Evolutionary conservation across 352 stramenopile genomes (phyloP).

Genomic region (Phytophthora pini): DNA sequence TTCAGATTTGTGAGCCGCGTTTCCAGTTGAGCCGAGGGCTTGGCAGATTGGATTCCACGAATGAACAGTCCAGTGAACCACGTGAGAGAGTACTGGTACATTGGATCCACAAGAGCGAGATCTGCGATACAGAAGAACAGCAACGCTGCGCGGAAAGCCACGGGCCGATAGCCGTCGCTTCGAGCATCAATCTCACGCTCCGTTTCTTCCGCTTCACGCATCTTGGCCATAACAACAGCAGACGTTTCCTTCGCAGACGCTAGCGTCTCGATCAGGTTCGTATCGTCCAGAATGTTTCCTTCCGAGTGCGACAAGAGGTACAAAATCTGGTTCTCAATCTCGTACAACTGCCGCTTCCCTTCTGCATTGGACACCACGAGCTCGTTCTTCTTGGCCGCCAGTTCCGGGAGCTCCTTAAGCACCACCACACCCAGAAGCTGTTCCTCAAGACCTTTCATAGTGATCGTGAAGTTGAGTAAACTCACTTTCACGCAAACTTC

Average conservation of each 20-base stretch:
- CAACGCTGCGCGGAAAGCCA: conserved; percentile 88
- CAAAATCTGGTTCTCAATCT: conserved; percentile 94
- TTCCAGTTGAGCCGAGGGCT: conserved; percentile 66
- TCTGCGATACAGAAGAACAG: conserved; percentile 94
- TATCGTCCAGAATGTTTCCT: conserved; percentile 94
- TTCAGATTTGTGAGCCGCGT: conserved; percentile 89
- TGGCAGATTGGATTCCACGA: conserved; percentile 85
- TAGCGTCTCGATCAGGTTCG: conserved; percentile 92
- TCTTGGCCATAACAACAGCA: conserved; percentile 86
- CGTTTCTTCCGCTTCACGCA: conserved; percentile 91
- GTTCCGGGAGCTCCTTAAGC: conserved; percentile 89
- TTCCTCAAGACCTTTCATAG: conserved; percentile 91
- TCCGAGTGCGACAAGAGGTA: conserved; percentile 92
- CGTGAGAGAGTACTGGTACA: conserved; percentile 94
- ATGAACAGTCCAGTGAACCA: conserved; percentile 95
- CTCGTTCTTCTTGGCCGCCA: conserved; percentile 92
- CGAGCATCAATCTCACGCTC: conserved; percentile 90
- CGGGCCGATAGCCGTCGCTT: conserved; percentile 88
- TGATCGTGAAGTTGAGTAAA: conserved; percentile 94
- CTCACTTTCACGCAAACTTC: conserved; percentile 94
- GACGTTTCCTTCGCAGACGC: conserved; percentile 85
- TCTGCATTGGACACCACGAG: conserved; percentile 90
- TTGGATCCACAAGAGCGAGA: conserved; percentile 87
- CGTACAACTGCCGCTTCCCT: conserved; percentile 89
- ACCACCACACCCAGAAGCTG: conserved; percentile 91